A percentile compares a stretch with the other conserved stretches of the same genome.
Evolutionary conservation across 768 basidiomycete species (phyloP).

Genomic region (Plicaturopsis crispa): DNA sequence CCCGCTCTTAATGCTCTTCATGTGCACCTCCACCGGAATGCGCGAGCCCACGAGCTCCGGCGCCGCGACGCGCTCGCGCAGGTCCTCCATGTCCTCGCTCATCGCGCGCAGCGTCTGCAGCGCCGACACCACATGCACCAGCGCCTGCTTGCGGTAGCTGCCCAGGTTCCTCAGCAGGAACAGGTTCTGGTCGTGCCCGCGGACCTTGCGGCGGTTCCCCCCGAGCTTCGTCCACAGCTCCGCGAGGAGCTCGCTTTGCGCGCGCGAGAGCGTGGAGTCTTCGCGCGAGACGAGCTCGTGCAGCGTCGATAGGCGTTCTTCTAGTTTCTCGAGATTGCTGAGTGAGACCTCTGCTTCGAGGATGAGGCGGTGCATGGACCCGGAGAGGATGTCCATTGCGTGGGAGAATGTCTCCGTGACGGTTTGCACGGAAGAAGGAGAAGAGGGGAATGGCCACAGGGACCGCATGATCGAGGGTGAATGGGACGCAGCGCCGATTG

Average conservation of each 20-base stretch:
- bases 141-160: constrained; percentile 52
- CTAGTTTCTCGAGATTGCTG: constrained; percentile 51
- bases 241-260: constrained; percentile 48
- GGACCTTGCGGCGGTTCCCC: constrained; percentile 43
- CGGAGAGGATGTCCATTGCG: constrained; percentile 54
- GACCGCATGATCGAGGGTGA: constrained; percentile 12
- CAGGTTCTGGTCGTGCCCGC: constrained; percentile 44
- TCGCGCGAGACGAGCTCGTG: constrained; percentile 58
- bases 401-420: constrained; percentile 48
- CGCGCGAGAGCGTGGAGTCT: constrained; percentile 33
- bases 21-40: constrained; percentile 67
- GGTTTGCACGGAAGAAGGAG: constrained; percentile 27
- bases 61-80: constrained; percentile 63
- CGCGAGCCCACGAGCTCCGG: constrained; percentile 54
- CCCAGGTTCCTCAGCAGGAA: constrained; percentile 46
- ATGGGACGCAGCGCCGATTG: constrained; percentile 32
- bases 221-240: constrained; percentile 67
- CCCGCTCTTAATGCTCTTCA: constrained; percentile 62
- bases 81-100: constrained; percentile 70
- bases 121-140: constrained; percentile 58
- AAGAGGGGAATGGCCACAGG: constrained; percentile 24
- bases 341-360: constrained; percentile 59
- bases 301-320: constrained; percentile 48
- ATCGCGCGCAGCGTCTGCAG: constrained; percentile 53
- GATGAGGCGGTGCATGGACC: constrained; percentile 45